Percentiles rank a stretch among this genome's conserved stretches.
phyloP scores from a whole-genome alignment of 352 stramenopile genomes.

The Globisporangium emineosum region DNA sequence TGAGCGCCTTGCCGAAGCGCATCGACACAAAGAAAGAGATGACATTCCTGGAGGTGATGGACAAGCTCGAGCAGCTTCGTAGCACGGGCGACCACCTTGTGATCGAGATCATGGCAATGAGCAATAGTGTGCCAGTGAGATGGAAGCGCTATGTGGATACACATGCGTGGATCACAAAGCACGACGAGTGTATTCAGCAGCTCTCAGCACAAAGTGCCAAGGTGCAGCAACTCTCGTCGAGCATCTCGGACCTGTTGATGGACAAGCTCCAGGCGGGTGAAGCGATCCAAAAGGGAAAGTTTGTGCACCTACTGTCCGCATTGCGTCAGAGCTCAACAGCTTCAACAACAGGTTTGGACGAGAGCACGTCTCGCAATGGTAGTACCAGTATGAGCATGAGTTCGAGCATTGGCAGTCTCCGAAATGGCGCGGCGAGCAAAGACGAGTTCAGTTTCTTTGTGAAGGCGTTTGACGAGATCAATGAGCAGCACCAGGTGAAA shows the following conservation, averaged over 20 bases:
- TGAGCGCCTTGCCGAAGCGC: constrained; percentile 36
- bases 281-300: constrained; percentile 42
- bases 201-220: constrained; percentile 39
- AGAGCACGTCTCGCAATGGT: constrained; percentile 21
- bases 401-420: constrained; percentile 7
- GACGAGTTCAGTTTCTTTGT: constrained; percentile 72
- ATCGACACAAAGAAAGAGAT: constrained; percentile 37
- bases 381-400: constrained; percentile 38
- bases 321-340: constrained; percentile 37
- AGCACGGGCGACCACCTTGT: constrained; percentile 53
- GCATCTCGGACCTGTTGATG: constrained; percentile 53
- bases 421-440: constrained; percentile 20
- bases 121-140: constrained; percentile 25
- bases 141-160: constrained; percentile 45
- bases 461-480: constrained; percentile 63
- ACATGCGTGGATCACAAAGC: constrained; percentile 30
- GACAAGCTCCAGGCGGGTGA: constrained; percentile 42
- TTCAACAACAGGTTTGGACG: background rate
- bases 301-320: constrained; percentile 43
- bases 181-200: constrained; percentile 40
- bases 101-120: constrained; percentile 45
- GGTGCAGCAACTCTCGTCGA: constrained; percentile 38
- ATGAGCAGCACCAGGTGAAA: constrained; percentile 51
- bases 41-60: constrained; percentile 63
- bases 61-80: constrained; percentile 48